Evolutionary conservation across 2,329 filamentous ascomycete species (phyloP), one percentile per base, ranked within the genome.

Genomic region (Ophiostoma quercus): DNA sequence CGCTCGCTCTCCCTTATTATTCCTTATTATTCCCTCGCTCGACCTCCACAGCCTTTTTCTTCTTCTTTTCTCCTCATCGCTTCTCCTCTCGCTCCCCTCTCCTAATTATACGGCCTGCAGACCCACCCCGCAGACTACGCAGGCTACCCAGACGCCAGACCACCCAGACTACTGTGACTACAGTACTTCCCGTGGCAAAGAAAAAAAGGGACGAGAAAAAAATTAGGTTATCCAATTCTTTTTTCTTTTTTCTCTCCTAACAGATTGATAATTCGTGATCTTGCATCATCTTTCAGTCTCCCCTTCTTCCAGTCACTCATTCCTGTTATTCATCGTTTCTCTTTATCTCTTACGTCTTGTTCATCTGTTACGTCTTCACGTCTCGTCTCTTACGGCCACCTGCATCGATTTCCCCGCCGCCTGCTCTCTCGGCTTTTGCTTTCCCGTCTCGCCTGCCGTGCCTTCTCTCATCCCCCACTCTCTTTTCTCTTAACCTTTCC

Each of bases 41-140:
- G 34, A 37, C 16, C 41, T 65, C 25, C 57, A 43, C 60, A 16
- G 22, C 62, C 25, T 68, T 57, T 68, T 22, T 14, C 25, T 41
- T 41, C 39, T 63, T 69, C 25, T 51, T 66, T 43, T 51, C 66
- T 57, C 34, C 41, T 69, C 51, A 67, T 69, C 41, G 14, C 29
- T 69, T 68, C 43, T 39, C 25, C 60, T 57, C 65, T 54, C 37
- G 22, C 47, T 60, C 39, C 66, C 69, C 67, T 70, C 69, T 68
- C 43, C 69, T 71, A 66, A 71, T 70, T 68, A 68, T 66, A 71
- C 62, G 62, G 69, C 69, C 29, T 62, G 70, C 29, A 66, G 70
- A 71, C 70, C 70, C 70, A 71, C 70, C 67, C 69, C 67, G 70
- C 70, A 71, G 67, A 68, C 67, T 68, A 70, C 69, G 66, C 67